These are phyloP conservation scores for Fusarium sp. DNA, from an alignment of 2,329 filamentous ascomycete genomes.

Conservation along the genomic window DNA sequence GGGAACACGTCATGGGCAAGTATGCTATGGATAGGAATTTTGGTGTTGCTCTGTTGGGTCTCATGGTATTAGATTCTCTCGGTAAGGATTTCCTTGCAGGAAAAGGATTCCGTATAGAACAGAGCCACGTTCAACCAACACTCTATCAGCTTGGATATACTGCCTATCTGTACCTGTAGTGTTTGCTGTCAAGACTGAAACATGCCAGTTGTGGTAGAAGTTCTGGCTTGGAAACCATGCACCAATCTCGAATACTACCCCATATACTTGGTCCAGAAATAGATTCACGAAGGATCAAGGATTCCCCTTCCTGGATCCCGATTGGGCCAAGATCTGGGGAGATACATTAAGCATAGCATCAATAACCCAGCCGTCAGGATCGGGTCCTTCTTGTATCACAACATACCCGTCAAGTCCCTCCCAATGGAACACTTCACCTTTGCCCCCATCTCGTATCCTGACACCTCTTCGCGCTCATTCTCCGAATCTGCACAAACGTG, in stretches of 20 bases:
- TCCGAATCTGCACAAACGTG: neutral
- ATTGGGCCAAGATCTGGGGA: neutral
- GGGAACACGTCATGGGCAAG: conserved; percentile 18
- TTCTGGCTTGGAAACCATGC: neutral
- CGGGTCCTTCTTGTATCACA: neutral
- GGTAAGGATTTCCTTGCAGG: neutral
- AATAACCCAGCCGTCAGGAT: neutral
- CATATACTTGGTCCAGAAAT: neutral
- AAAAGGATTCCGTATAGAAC: neutral
- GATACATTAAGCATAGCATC: neutral
- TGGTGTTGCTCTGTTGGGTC: neutral
- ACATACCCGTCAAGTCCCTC: neutral
- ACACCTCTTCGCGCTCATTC: neutral
- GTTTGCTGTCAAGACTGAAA: neutral
- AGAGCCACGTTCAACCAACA: neutral
- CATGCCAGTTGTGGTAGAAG: neutral
- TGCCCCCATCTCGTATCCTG: neutral
- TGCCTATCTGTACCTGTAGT: neutral
- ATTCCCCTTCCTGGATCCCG: neutral
- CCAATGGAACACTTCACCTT: neutral
- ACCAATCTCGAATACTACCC: neutral
- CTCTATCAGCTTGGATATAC: neutral
- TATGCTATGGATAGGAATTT: neutral
- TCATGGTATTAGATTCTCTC: neutral
- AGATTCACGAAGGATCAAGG: neutral